Percentiles rank a stretch among this genome's conserved stretches.
These are phyloP conservation scores for Glutinoglossum americanum DNA, from an alignment of 495 filamentous ascomycete species.

Conservation along the genomic window DNA sequence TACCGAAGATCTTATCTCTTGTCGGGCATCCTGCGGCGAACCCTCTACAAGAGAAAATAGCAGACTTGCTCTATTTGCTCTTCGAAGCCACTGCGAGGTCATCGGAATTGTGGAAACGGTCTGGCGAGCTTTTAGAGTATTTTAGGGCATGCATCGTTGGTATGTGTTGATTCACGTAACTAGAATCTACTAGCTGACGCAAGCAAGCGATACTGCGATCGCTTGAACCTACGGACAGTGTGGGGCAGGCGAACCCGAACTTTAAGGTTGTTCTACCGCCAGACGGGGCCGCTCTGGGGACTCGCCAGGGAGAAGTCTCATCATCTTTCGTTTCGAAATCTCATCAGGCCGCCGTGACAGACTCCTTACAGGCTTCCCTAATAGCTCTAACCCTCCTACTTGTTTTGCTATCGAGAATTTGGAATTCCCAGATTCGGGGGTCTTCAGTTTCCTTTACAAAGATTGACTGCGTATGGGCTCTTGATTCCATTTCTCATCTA, in stretches of 20 bases:
- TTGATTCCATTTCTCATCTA: not conserved
- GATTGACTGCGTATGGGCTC: not conserved
- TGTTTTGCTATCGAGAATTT: not conserved
- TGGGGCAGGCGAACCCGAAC: not conserved
- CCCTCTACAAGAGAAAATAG: conserved; percentile 1
- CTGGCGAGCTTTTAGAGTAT: conserved; percentile 1
- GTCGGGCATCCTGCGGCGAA: not conserved
- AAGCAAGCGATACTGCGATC: not conserved
- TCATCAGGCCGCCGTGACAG: not conserved
- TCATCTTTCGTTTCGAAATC: not conserved
- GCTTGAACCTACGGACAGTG: not conserved
- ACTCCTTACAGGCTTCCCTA: not conserved
- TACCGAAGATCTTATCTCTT: conserved; percentile 2
- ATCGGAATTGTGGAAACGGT: not conserved
- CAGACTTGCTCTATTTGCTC: conserved; percentile 1
- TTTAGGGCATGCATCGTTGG: conserved; percentile 2
- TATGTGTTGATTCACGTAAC: not conserved
- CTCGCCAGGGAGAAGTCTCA: not conserved
- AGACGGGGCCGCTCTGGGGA: not conserved
- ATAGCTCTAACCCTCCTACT: not conserved
- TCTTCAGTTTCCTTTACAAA: not conserved
- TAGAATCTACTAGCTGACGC: not conserved
- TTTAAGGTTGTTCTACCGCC: conserved; percentile 1
- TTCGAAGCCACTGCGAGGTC: not conserved
- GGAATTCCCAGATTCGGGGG: not conserved